phyloP scores from a whole-genome alignment of 352 stramenopile species.

The Phytophthora nicotianae region DNA sequence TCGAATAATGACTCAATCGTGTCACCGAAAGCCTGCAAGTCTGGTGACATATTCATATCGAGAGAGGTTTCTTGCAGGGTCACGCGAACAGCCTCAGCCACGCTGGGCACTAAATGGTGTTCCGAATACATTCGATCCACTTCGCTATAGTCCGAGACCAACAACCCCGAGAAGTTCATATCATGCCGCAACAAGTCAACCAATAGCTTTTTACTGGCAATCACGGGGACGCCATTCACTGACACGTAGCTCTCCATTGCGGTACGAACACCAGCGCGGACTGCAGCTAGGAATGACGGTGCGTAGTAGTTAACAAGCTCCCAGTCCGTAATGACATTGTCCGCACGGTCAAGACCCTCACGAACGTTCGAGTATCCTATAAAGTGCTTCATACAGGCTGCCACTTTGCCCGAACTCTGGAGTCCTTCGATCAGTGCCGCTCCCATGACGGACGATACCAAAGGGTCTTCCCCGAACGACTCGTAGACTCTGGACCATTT shows the following conservation, averaged over 20 bases:
- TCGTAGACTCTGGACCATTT: constrained; percentile 93
- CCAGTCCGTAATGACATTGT: constrained; percentile 70
- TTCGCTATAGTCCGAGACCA: constrained; percentile 93
- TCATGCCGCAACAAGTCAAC: constrained; percentile 81
- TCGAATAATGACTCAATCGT: constrained; percentile 62
- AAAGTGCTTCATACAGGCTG: constrained; percentile 91
- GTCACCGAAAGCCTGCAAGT: constrained; percentile 51
- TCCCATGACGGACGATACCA: constrained; percentile 74
- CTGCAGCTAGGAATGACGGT: constrained; percentile 74
- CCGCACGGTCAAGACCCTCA: constrained; percentile 71
- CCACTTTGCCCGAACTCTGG: constrained; percentile 65
- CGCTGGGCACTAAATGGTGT: constrained; percentile 75
- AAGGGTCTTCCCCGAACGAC: constrained; percentile 93
- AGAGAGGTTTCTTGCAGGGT: constrained; percentile 86
- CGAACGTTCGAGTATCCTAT: constrained; percentile 82
- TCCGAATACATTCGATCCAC: constrained; percentile 88
- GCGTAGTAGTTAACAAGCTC: constrained; percentile 79
- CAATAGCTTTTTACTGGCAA: constrained; percentile 82
- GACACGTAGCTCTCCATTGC: constrained; percentile 94
- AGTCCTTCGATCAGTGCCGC: constrained; percentile 78
- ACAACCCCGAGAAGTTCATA: constrained; percentile 89
- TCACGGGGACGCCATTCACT: constrained; percentile 86
- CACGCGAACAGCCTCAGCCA: constrained; percentile 68
- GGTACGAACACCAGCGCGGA: constrained; percentile 74
- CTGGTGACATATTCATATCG: constrained; percentile 93